Percentiles rank a stretch among this genome's conserved stretches.
These are phyloP conservation scores for Priceomyces fermenticarens DNA, from an alignment of 805 yeast genomes.

Conservation along the genomic window DNA sequence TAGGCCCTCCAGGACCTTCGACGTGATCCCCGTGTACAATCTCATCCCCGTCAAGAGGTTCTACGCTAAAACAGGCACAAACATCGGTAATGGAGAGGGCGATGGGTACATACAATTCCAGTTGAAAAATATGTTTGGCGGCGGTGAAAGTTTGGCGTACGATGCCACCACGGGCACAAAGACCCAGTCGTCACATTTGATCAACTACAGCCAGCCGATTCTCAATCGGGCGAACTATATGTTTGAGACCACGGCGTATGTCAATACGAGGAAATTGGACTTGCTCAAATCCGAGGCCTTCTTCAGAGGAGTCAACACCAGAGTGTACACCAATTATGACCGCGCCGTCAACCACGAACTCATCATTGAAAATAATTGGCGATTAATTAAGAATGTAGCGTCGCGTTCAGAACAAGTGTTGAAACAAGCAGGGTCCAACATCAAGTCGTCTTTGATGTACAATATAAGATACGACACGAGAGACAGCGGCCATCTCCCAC, in stretches of 20 bases:
- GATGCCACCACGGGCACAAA: slow-evolving; percentile 52
- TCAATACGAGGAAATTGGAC: slow-evolving; percentile 46
- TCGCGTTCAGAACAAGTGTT: slow-evolving; percentile 30
- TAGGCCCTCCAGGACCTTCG: slow-evolving; percentile 18
- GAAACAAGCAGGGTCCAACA: slow-evolving; percentile 42
- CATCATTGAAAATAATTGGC: slow-evolving; percentile 42
- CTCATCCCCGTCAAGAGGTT: slow-evolving; percentile 62
- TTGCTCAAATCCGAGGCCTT: slow-evolving; percentile 47
- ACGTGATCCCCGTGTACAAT: slow-evolving; percentile 36
- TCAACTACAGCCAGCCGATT: slow-evolving; percentile 47
- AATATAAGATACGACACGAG: slow-evolving; percentile 43
- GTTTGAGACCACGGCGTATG: slow-evolving; percentile 37
- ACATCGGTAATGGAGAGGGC: slow-evolving; percentile 95
- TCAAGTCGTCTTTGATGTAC: slow-evolving; percentile 44
- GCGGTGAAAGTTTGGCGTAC: slow-evolving; percentile 49
- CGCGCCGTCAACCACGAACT: slow-evolving; percentile 46
- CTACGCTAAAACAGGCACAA: slow-evolving; percentile 89
- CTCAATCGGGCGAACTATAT: slow-evolving; percentile 37
- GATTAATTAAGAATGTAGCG: slow-evolving; percentile 27
- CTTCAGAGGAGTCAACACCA: slow-evolving; percentile 41
- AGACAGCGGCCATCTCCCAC: slow-evolving; percentile 41
- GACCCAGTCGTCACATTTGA: slow-evolving; percentile 48
- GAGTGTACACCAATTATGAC: slow-evolving; percentile 35
- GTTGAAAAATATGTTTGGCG: slow-evolving; percentile 54
- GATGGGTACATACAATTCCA: slow-evolving; percentile 83